These are phyloP conservation scores for Geum urbanum DNA, from an alignment of 306 rosid species.

Conservation along the genomic window DNA sequence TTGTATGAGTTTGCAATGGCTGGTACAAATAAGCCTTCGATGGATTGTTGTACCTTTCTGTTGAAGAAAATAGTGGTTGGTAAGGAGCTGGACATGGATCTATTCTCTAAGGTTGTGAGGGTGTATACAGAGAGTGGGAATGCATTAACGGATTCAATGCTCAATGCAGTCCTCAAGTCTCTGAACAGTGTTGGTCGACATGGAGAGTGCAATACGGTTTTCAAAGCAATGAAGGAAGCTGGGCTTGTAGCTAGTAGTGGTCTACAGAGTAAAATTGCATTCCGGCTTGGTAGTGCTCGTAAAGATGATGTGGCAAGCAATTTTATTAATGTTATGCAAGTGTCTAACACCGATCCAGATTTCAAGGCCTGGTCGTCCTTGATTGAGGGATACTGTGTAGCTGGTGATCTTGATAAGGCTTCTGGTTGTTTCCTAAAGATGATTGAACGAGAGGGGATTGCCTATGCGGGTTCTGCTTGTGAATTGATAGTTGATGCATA, in stretches of 20 bases:
- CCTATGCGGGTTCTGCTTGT: conserved; percentile 40
- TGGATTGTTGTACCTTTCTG: conserved; percentile 43
- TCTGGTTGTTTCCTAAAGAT: conserved; percentile 46
- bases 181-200: conserved; percentile 52
- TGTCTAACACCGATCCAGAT: conserved; percentile 35
- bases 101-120: conserved; percentile 52
- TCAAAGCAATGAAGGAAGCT: conserved; percentile 57
- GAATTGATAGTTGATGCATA: conserved; percentile 46
- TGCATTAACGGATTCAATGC: conserved; percentile 44
- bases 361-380: conserved; percentile 51
- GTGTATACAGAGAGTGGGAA: conserved; percentile 44
- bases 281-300: conserved; percentile 42
- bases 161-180: conserved; percentile 53
- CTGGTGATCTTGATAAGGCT: conserved; percentile 58
- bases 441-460: conserved; percentile 51
- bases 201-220: conserved; percentile 47
- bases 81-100: conserved; percentile 50
- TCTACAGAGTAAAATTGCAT: conserved; percentile 47
- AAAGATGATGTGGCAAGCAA: conserved; percentile 47
- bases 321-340: conserved; percentile 45
- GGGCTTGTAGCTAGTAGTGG: conserved; percentile 46
- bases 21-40: conserved; percentile 53
- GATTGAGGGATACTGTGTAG: conserved; percentile 52
- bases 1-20: conserved; percentile 76
- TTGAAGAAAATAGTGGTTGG: conserved; percentile 48